phyloP scores from a whole-genome alignment of 1,139 yeast genomes.

The Hansenula anomala region DNA sequence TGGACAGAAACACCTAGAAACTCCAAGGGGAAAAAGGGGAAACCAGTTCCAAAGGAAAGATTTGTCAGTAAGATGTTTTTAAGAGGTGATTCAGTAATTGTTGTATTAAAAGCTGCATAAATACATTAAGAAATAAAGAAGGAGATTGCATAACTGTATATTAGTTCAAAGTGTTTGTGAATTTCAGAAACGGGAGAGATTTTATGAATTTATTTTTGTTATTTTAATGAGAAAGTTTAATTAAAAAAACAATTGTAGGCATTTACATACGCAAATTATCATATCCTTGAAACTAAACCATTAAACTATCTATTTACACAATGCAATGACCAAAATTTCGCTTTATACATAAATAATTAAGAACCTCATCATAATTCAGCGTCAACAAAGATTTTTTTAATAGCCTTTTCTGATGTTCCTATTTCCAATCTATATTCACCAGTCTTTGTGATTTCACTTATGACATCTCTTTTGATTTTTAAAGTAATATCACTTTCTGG shows the following conservation, averaged over 20 bases:
- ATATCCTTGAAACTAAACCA: neutral
- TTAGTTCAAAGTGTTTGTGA: neutral
- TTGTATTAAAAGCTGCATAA: conserved; percentile 50
- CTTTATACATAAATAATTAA: neutral
- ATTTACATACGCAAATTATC: too few relatives aligned
- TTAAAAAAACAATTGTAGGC: too few relatives aligned
- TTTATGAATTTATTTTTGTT: too few relatives aligned
- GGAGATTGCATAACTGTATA: too few relatives aligned
- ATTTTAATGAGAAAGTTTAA: too few relatives aligned
- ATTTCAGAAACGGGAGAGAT: too few relatives aligned
- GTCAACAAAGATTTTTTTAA: conserved; percentile 11
- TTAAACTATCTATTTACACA: neutral
- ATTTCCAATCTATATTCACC: conserved; percentile 15
- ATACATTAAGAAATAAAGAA: neutral
- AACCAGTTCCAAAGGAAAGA: conserved; percentile 71
- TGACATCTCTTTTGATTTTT: neutral
- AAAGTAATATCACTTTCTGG: conserved; percentile 15
- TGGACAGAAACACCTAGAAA: conserved; percentile 75
- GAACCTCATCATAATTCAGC: neutral
- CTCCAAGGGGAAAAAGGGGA: conserved; percentile 66
- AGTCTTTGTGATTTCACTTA: conserved; percentile 8
- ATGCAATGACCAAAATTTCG: neutral
- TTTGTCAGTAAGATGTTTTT: conserved; percentile 86
- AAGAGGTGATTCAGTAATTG: conserved; percentile 93
- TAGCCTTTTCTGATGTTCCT: too few relatives aligned